A percentile compares a stretch with the other conserved stretches of the same genome.
Evolutionary conservation across 768 basidiomycete genomes (phyloP).

Genomic region (Paxillus involutus): DNA sequence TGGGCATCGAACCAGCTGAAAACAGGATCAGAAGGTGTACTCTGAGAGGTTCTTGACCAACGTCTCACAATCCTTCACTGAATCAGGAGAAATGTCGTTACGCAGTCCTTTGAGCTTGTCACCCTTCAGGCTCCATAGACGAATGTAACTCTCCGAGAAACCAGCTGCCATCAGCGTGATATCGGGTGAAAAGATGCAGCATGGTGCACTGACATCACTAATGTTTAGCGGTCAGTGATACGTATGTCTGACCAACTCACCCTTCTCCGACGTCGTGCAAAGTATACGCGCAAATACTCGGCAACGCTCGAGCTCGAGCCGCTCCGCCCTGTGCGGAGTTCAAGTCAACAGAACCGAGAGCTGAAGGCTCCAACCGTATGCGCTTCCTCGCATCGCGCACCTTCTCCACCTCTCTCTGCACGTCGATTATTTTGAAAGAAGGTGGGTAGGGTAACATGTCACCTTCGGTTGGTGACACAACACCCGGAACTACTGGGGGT

Average conservation of each 20-base stretch:
- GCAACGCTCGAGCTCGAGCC: conserved; percentile 63
- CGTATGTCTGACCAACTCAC: conserved; percentile 43
- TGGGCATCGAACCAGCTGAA: conserved; percentile 54
- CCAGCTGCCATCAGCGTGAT: conserved; percentile 92
- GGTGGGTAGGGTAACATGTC: conserved; percentile 83
- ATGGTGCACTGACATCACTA: conserved; percentile 61
- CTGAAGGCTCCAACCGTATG: conserved; percentile 83
- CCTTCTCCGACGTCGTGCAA: conserved; percentile 94
- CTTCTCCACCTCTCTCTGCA: conserved; percentile 86
- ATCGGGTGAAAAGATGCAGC: conserved; percentile 87
- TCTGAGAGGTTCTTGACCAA: background rate
- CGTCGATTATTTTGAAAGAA: conserved; percentile 81
- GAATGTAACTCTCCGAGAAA: conserved; percentile 93
- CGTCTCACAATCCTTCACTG: conserved; percentile 68
- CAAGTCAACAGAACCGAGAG: conserved; percentile 54
- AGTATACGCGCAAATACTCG: conserved; percentile 95
- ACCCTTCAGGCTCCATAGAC: conserved; percentile 93
- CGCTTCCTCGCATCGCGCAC: conserved; percentile 90
- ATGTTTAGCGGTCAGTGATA: conserved; percentile 8
- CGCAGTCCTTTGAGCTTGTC: conserved; percentile 78
- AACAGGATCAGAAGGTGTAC: background rate
- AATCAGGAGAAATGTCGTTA: conserved; percentile 69
- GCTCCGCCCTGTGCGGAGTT: conserved; percentile 58
- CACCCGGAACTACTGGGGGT: conserved; percentile 50
- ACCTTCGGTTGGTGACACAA: conserved; percentile 60